Conservation (phyloP, 2,329 filamentous ascomycete genomes). For the Aureobasidium sp. region DNA sequence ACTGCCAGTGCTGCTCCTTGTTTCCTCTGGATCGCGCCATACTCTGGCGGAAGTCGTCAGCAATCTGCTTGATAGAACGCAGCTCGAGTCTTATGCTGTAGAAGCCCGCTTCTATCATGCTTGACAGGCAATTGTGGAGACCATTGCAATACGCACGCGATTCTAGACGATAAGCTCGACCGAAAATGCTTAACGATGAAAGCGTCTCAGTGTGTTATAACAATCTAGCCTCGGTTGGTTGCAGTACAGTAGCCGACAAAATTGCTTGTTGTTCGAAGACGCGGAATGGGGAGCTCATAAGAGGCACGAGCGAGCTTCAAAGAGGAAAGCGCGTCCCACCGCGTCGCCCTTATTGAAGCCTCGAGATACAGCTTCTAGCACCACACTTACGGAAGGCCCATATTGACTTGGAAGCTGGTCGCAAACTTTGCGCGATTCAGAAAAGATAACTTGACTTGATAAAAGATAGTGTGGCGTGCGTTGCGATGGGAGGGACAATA, state of each 20-base stretch:
- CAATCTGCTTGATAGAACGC: neutral
- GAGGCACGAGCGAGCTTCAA: neutral
- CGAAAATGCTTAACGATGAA: neutral
- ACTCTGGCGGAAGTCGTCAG: slow-evolving; percentile 33
- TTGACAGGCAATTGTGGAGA: neutral
- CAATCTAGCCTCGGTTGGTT: neutral
- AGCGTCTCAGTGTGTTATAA: neutral
- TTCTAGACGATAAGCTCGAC: neutral
- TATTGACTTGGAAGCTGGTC: slow-evolving; percentile 1
- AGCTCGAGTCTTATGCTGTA: neutral
- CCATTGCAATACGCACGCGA: neutral
- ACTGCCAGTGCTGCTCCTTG: slow-evolving; percentile 38
- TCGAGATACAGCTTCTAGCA: neutral
- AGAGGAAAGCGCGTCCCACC: slow-evolving; percentile 1
- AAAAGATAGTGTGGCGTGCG: neutral
- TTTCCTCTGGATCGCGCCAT: slow-evolving; percentile 48
- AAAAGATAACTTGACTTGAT: neutral
- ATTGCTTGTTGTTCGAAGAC: neutral
- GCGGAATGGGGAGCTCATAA: neutral
- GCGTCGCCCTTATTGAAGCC: slow-evolving; percentile 1
- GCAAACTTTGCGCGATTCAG: neutral
- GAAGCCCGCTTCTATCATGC: neutral
- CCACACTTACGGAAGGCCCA: slow-evolving; percentile 18
- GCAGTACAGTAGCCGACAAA: neutral
- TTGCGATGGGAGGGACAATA: neutral